Evolutionary conservation across 805 yeast species (phyloP).

Genomic region (Candida golubevii): DNA sequence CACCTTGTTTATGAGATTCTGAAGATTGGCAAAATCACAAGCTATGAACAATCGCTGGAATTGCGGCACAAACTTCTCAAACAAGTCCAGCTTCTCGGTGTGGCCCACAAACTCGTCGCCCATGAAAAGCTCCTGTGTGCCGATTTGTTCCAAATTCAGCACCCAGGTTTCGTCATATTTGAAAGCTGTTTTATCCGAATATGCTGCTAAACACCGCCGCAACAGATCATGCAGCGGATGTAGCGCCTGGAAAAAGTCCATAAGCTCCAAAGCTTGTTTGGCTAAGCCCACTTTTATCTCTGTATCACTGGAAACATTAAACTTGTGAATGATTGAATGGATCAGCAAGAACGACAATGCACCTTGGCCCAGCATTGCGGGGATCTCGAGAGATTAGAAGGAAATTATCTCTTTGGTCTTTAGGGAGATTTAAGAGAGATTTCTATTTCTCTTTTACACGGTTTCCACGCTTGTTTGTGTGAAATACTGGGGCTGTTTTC

Average conservation of each 20-base stretch:
- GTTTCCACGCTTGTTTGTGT: no score
- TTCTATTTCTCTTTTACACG: no score
- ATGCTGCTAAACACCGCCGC: not conserved
- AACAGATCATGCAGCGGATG: conserved; percentile 16
- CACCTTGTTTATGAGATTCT: conserved; percentile 17
- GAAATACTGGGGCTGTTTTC: no score
- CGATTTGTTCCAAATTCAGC: not conserved
- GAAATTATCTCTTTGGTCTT: no score
- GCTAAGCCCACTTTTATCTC: conserved; percentile 4
- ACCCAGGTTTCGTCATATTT: conserved; percentile 12
- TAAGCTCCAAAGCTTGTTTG: conserved; percentile 15
- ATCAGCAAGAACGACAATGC: conserved; percentile 8
- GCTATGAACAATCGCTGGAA: conserved; percentile 14
- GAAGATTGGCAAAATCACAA: conserved; percentile 18
- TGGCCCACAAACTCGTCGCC: conserved; percentile 7
- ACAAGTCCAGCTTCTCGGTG: conserved; percentile 7
- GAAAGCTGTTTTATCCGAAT: not conserved
- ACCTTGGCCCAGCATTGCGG: not conserved
- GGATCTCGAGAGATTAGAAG: no score
- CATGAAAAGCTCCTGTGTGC: conserved; percentile 3
- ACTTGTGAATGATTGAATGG: conserved; percentile 12
- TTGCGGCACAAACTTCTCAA: conserved; percentile 8
- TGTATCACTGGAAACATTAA: conserved; percentile 1
- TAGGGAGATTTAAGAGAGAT: no score
- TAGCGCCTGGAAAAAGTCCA: conserved; percentile 22